These are phyloP conservation scores for Buxus sempervirens DNA, from an alignment of 164 flowering plant genomes.

Conservation along the genomic window DNA sequence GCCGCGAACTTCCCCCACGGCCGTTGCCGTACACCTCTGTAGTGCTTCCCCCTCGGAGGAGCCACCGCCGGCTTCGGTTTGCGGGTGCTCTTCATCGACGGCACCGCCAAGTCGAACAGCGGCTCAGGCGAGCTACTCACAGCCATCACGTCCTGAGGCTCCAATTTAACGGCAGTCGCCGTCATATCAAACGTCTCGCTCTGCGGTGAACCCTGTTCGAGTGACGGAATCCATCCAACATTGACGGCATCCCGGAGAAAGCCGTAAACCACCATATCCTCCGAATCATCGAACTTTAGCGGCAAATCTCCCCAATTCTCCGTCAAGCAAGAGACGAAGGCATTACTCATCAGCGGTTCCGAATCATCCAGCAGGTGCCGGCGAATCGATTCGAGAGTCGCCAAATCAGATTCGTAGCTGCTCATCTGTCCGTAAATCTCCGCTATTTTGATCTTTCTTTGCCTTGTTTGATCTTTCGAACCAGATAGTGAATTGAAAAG, in stretches of 20 bases:
- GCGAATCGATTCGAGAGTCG: conserved; percentile 47
- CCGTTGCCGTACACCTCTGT: conserved; percentile 42
- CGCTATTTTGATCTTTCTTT: neutral
- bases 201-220: neutral
- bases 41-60: conserved; percentile 31
- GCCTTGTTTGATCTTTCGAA: neutral
- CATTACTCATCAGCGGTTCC: conserved; percentile 5
- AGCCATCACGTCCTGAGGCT: conserved; percentile 19
- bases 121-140: conserved; percentile 5
- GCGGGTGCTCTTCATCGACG: neutral
- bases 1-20: conserved; percentile 50
- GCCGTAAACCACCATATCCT: conserved; percentile 73
- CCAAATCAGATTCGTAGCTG: conserved; percentile 29
- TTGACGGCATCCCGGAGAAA: conserved; percentile 60
- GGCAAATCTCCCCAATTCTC: conserved; percentile 86
- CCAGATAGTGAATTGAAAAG: neutral
- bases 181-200: neutral
- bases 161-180: conserved; percentile 20
- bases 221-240: conserved; percentile 60
- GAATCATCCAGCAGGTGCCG: conserved; percentile 47
- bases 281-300: conserved; percentile 65
- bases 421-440: conserved; percentile 15
- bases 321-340: conserved; percentile 45
- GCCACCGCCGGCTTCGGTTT: conserved; percentile 1
- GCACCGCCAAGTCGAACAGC: neutral